Percentiles rank a stretch among this genome's conserved stretches.
Conservation (phyloP, 805 yeast species). For the Groenewaldozyma salmanticensis region DNA sequence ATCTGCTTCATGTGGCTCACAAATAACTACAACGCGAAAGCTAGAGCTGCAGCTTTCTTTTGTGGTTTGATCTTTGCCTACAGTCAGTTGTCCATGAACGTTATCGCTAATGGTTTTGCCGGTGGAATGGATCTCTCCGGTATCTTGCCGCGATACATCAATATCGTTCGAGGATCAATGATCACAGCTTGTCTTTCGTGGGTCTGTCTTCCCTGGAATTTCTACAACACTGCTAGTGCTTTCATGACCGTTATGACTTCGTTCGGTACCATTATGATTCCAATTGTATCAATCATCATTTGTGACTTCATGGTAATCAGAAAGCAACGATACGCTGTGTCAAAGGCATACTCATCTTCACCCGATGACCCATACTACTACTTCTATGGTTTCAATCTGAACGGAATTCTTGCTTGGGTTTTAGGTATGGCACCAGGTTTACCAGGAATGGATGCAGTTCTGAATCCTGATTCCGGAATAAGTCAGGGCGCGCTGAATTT, state of each 20-base stretch:
- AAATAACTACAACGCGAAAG: constrained; percentile 28
- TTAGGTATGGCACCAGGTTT: constrained; percentile 11
- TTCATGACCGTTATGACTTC: constrained; percentile 30
- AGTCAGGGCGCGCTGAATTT: constrained; percentile 32
- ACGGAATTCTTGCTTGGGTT: constrained; percentile 32
- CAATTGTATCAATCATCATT: constrained; percentile 30
- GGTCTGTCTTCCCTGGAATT: constrained; percentile 33
- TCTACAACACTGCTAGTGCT: constrained; percentile 28
- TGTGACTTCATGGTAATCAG: constrained; percentile 35
- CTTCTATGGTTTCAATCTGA: constrained; percentile 35
- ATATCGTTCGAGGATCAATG: constrained; percentile 35
- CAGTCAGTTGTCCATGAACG: constrained; percentile 6
- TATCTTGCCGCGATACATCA: constrained; percentile 34
- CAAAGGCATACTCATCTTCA: constrained; percentile 31
- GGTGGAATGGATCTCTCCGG: constrained; percentile 47
- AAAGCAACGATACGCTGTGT: constrained; percentile 30
- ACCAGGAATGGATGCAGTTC: constrained; percentile 28
- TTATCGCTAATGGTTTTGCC: constrained; percentile 32
- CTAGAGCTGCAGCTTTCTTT: constrained; percentile 42
- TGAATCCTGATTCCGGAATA: constrained; percentile 23
- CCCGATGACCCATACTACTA: constrained; percentile 34
- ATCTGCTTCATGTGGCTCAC: constrained; percentile 30
- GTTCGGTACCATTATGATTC: constrained; percentile 33
- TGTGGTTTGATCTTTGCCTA: constrained; percentile 19
- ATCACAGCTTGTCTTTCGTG: constrained; percentile 22